Percentiles rank a stretch among this genome's conserved stretches.
These are phyloP conservation scores for Colletotrichum tabaci DNA, from an alignment of 2,329 filamentous ascomycete genomes.

Conservation along the genomic window DNA sequence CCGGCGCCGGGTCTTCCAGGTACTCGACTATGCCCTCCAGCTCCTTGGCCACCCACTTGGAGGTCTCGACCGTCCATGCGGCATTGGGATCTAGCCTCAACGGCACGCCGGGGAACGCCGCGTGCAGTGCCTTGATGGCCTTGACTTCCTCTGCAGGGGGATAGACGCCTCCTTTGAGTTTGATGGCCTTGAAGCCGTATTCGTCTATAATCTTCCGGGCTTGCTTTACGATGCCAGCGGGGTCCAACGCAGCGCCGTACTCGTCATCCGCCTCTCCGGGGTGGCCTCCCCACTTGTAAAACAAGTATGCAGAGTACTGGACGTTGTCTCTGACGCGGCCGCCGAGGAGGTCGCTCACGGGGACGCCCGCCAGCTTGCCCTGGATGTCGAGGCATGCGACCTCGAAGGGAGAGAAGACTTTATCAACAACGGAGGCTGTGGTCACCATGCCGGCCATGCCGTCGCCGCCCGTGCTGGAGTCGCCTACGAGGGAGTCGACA, in stretches of 20 bases:
- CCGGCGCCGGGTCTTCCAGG: constrained; percentile 57
- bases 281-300: constrained; percentile 60
- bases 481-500: constrained; percentile 74
- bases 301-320: constrained; percentile 60
- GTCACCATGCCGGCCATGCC: constrained; percentile 70
- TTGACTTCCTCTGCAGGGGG: constrained; percentile 56
- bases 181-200: constrained; percentile 60
- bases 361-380: constrained; percentile 56
- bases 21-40: constrained; percentile 55
- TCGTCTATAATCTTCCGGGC: constrained; percentile 57
- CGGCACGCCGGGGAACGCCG: constrained; percentile 55
- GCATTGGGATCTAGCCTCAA: constrained; percentile 57
- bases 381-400: constrained; percentile 60
- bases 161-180: constrained; percentile 60
- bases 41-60: constrained; percentile 56
- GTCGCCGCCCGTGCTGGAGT: constrained; percentile 66
- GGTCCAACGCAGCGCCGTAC: constrained; percentile 55
- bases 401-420: constrained; percentile 60
- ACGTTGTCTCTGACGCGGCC: constrained; percentile 56
- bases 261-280: constrained; percentile 57
- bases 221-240: constrained; percentile 53
- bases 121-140: constrained; percentile 55
- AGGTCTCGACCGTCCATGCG: constrained; percentile 57
- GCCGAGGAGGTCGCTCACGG: constrained; percentile 57
- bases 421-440: constrained; percentile 57